Conservation (phyloP, 106 monocot species). For the Posidonia australis region DNA sequence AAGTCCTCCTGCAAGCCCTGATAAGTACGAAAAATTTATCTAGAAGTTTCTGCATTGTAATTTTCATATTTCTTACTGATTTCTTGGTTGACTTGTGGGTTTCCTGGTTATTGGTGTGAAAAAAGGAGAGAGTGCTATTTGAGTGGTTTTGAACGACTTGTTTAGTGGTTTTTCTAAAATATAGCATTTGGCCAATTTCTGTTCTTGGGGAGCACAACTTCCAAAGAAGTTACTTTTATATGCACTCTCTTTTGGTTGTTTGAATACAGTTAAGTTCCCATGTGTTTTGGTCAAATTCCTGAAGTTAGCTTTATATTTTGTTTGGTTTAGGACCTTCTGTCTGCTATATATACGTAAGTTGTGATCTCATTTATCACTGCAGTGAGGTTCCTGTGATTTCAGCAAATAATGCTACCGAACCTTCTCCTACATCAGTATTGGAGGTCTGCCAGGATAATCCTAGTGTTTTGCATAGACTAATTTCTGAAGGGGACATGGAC, state of each 20-base stretch:
- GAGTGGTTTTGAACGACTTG: no score
- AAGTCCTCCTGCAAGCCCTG: slow-evolving; percentile 93
- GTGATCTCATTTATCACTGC: slow-evolving; percentile 14
- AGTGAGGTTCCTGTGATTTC: slow-evolving; percentile 41
- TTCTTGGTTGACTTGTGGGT: neutral
- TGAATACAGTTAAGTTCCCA: no score
- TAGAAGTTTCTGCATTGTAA: neutral
- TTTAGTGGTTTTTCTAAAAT: no score
- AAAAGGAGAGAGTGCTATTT: no score
- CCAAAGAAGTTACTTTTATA: no score
- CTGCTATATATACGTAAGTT: neutral
- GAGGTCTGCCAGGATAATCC: slow-evolving; percentile 59
- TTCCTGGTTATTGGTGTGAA: no score
- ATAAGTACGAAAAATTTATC: slow-evolving; percentile 42
- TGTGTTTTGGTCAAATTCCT: no score
- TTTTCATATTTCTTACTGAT: neutral
- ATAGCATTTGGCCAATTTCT: no score
- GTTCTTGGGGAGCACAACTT: no score
- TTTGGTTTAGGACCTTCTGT: no score
- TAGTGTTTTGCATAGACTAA: slow-evolving; percentile 59
- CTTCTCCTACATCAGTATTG: slow-evolving; percentile 70
- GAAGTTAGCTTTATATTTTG: no score
- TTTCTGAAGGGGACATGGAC: slow-evolving; percentile 61
- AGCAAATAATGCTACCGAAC: slow-evolving; percentile 35
- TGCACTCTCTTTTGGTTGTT: no score